Evolutionary conservation across 371 early-diverging fungal species (phyloP).

Genomic region (Homolaphlyctis polyrhiza): DNA sequence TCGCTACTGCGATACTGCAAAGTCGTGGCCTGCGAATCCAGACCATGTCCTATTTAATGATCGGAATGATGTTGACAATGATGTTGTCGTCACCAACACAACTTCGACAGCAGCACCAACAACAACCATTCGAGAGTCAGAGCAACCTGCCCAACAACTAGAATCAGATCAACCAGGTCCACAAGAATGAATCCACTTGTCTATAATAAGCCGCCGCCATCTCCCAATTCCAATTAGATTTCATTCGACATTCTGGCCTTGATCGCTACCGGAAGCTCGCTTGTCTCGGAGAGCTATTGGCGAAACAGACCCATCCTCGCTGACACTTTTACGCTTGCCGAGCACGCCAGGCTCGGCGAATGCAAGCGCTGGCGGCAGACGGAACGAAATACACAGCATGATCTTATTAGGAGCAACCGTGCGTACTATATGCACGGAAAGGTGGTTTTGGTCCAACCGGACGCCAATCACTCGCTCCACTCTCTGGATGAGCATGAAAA

Average conservation of each 20-base stretch:
- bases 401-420: slow-evolving; percentile 97
- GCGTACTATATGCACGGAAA: slow-evolving; percentile 70
- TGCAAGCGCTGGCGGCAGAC: slow-evolving; percentile 38
- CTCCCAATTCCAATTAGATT: background rate
- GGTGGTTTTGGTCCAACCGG: slow-evolving; percentile 36
- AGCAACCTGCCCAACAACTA: background rate
- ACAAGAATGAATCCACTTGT: background rate
- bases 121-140: background rate
- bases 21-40: background rate
- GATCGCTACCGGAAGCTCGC: too few species aligned
- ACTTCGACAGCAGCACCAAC: background rate
- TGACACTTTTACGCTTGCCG: background rate
- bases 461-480: slow-evolving; percentile 42
- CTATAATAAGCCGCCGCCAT: background rate
- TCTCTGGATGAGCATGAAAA: slow-evolving; percentile 41
- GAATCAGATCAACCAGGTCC: background rate
- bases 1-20: too few species aligned
- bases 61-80: background rate
- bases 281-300: too few species aligned
- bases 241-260: background rate
- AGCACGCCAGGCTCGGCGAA: slow-evolving; percentile 25
- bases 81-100: background rate
- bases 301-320: too few species aligned
- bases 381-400: slow-evolving; percentile 92
- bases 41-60: background rate